A percentile compares a stretch with the other conserved stretches of the same genome.
phyloP scores from a whole-genome alignment of 2,329 filamentous ascomycete species.

The Claviceps pusilla region DNA sequence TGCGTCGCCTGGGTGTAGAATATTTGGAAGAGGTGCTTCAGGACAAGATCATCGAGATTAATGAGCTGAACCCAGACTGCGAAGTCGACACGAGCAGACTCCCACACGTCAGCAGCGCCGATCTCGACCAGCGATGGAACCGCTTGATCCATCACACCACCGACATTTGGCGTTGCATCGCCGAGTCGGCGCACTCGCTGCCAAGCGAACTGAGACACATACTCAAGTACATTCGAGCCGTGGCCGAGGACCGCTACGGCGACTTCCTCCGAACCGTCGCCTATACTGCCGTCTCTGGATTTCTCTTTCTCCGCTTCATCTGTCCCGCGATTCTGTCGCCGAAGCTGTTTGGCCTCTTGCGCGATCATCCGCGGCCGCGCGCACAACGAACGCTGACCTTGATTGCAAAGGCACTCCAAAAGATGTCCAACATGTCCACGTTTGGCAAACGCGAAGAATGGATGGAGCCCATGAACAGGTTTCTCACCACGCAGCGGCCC shows the following conservation, averaged over 20 bases:
- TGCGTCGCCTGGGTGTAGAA: slow-evolving; percentile 85
- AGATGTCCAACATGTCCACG: slow-evolving; percentile 74
- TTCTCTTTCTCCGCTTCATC: slow-evolving; percentile 87
- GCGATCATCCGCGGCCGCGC: slow-evolving; percentile 66
- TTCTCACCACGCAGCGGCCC: slow-evolving; percentile 58
- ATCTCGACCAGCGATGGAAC: slow-evolving; percentile 72
- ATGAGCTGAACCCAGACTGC: slow-evolving; percentile 78
- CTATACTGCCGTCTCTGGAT: slow-evolving; percentile 90
- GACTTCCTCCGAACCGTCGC: slow-evolving; percentile 79
- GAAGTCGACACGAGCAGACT: slow-evolving; percentile 87
- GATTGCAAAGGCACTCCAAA: slow-evolving; percentile 84
- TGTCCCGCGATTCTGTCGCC: slow-evolving; percentile 93
- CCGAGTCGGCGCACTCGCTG: slow-evolving; percentile 56
- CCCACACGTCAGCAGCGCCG: slow-evolving; percentile 36
- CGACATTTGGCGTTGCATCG: slow-evolving; percentile 74
- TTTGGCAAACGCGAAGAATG: slow-evolving; percentile 94
- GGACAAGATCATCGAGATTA: slow-evolving; percentile 79
- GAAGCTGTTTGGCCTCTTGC: slow-evolving; percentile 74
- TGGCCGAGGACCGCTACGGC: slow-evolving; percentile 86
- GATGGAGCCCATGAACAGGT: slow-evolving; percentile 98
- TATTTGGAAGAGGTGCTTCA: slow-evolving; percentile 77
- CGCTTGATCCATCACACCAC: slow-evolving; percentile 62
- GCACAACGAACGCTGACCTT: slow-evolving; percentile 81
- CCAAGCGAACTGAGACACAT: slow-evolving; percentile 72
- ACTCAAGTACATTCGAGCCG: slow-evolving; percentile 79